phyloP scores from a whole-genome alignment of 495 filamentous ascomycete species.

The Tetracladium marchalianum region DNA sequence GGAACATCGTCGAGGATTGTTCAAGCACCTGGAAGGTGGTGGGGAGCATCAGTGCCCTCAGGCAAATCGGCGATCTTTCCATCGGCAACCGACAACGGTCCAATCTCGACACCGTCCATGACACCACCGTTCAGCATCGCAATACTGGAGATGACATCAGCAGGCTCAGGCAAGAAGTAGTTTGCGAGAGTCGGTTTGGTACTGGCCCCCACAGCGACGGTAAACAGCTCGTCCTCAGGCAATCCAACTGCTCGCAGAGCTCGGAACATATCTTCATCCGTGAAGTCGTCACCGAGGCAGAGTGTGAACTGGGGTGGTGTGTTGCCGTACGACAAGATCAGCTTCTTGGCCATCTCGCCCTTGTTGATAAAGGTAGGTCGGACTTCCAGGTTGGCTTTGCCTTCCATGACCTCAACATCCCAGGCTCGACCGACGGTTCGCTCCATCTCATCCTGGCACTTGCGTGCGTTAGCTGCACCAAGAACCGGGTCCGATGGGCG shows the following conservation, averaged over 20 bases:
- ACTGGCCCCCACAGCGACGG: conserved; percentile 77
- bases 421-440: conserved; percentile 61
- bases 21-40: no score
- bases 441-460: conserved; percentile 70
- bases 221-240: conserved; percentile 59
- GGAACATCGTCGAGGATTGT: no score
- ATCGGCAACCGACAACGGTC: conserved; percentile 14
- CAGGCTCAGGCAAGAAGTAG: conserved; percentile 79
- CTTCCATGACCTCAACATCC: conserved; percentile 89
- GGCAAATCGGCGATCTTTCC: conserved; percentile 6
- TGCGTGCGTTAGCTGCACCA: conserved; percentile 60
- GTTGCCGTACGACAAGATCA: conserved; percentile 56
- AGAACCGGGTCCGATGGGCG: conserved; percentile 79
- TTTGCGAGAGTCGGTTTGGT: conserved; percentile 78
- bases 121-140: conserved; percentile 49
- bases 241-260: conserved; percentile 49
- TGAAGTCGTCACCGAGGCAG: conserved; percentile 90
- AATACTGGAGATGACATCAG: conserved; percentile 74
- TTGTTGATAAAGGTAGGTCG: conserved; percentile 95
- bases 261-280: conserved; percentile 85
- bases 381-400: conserved; percentile 95
- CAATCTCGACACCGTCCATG: conserved; percentile 11
- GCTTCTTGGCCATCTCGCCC: conserved; percentile 75
- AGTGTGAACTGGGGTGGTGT: conserved; percentile 65
- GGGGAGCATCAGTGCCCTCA: no score